Base-by-base conservation (phyloP, 805 yeast species). In the Candida rishiriensis region DNA sequence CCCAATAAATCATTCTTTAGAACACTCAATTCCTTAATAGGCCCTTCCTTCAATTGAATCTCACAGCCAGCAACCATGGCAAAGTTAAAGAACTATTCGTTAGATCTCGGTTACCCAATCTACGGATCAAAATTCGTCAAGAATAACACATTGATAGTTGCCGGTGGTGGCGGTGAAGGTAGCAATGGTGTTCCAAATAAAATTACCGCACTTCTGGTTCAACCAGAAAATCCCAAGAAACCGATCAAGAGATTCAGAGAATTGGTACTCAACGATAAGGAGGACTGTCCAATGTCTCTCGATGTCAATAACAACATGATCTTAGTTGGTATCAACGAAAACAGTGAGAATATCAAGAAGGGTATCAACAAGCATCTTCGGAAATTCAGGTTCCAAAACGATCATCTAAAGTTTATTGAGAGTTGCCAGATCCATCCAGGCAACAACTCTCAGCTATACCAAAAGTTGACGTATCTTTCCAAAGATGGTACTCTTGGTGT, bases 81-180 rank as follows among this genome's bases (percentile, higher is more conserved):
- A 2, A 59, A 57, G 39, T 28, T 63, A 29, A 54, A 57, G 38
- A 50, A 48, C 9, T 41, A 52, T 40, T 42, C 62, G 0, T 44
- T 60, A 10, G 61, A 60, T 31, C 36, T 63, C 13, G 91, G 87
- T 2, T 86, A 82, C 55, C 98, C 99, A 1, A 72, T 89, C 11
- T 86, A 84, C 54, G 91, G 88, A 2, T 83, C 91, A 42, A 77
- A 78, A 48, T 89, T 88, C 60, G 69, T 82, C 37, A 72, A 76
- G 52, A 74, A 81, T 50, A 66, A 70, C 48, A 75, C 81, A 1
- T 61, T 90, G 26, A 63, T 89, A 39, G 84, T 84, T 28, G 81
- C 88, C 3, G 99, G 99, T 35, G 99, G 99, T 37, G 97, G 97
- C 29, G 98, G 97, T 21, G 95, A 88, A 61, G 96, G 96, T 10